Conservation (phyloP, 148 eudicot species). For the Camellia granthamiana region DNA sequence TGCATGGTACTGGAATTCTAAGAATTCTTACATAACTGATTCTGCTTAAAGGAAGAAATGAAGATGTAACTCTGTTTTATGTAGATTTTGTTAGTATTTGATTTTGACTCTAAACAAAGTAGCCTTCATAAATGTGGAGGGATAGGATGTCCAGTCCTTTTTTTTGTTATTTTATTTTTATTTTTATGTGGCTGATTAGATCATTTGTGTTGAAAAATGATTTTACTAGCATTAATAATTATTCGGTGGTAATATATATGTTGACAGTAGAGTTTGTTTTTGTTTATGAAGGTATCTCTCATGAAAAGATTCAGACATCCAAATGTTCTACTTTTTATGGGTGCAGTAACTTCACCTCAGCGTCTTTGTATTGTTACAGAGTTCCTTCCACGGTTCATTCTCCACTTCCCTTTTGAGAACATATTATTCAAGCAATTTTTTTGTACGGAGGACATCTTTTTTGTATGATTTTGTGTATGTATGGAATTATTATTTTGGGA, state of each 20-base stretch:
- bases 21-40: too few species aligned
- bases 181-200: background rate
- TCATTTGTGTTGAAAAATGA: background rate
- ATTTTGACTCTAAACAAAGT: too few species aligned
- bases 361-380: slow-evolving; percentile 94
- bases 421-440: background rate
- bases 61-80: too few species aligned
- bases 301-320: slow-evolving; percentile 99
- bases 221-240: too few species aligned
- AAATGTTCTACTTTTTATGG: slow-evolving; percentile 94
- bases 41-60: too few species aligned
- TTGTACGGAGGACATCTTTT: too few species aligned
- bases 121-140: too few species aligned
- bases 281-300: slow-evolving; percentile 69
- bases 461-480: too few species aligned
- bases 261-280: slow-evolving; percentile 1
- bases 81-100: too few species aligned
- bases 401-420: slow-evolving; percentile 20
- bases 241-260: background rate
- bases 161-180: background rate
- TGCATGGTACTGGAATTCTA: too few species aligned
- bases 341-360: slow-evolving; percentile 95
- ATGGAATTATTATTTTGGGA: too few species aligned
- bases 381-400: slow-evolving; percentile 89
- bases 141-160: too few species aligned